Base-by-base conservation (phyloP, 2,329 filamentous ascomycete species). In the Penicillium polonicum region DNA sequence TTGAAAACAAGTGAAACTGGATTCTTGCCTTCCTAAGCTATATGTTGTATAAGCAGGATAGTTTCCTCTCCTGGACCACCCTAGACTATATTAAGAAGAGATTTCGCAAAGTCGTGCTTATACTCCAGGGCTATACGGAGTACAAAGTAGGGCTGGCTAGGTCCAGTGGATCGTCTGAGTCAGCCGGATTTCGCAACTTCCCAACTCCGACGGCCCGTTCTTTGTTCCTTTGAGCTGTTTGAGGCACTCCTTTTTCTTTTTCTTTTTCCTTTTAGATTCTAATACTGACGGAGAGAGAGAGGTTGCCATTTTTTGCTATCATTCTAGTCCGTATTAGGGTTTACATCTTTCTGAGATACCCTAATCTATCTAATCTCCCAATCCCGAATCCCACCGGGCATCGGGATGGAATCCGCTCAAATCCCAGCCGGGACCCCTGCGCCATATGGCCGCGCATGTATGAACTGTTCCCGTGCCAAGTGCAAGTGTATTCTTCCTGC, bases 401-500 rank as follows among this genome's bases (percentile, higher is more conserved):
- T 38, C 46, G 38, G 52, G 21, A 56, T 56, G 52, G 33, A 50
- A 31, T 44, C 48, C 48, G 46, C 53, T 31, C 35, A 39, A 43
- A 33, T 29, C 15, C 33, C 29, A 48, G 23, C 27, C 13, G 46
- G 55, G 29, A 52, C n/a, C 19, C 55, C 58, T 23, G 55, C 55
- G 23, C 50, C 55, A 25, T 60, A 60, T 43, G 58, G 58, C 19
- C 41, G 42, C 15, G 52, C 58, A 23, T 60, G 58, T 38, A 19
- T 52, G 35, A 55, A 52, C 43, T 60, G 58, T 27, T 52, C 51
- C 31, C 58, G 45, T 10, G 57, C 58, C 27, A 60, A 60, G 31
- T 58, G 58, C 50, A 60, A 55, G 39, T 60, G 58, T 19, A 73
- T 78, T 29, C 68, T 76, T 42, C 67, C 70, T 21, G 57, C 64